Percentiles rank a stretch among this genome's conserved stretches.
These are phyloP conservation scores for Penicillium tannophilum DNA, from an alignment of 495 filamentous ascomycete species.

Conservation along the genomic window DNA sequence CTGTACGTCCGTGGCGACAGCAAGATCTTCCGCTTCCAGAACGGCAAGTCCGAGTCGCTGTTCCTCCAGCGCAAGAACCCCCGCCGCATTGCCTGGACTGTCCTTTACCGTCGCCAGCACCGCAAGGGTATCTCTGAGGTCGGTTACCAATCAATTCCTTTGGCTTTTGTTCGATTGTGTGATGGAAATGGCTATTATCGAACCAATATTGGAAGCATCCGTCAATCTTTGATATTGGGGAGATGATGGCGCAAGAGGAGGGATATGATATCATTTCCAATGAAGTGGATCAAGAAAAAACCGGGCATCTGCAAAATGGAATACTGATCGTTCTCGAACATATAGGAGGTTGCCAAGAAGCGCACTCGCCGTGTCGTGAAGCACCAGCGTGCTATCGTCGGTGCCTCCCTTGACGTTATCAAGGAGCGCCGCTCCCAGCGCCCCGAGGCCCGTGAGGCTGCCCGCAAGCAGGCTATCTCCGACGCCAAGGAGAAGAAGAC, in stretches of 20 bases:
- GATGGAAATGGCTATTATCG: neutral
- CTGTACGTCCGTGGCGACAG: slow-evolving; percentile 98
- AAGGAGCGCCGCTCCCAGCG: slow-evolving; percentile 95
- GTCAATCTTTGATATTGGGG: neutral
- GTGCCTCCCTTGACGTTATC: slow-evolving; percentile 98
- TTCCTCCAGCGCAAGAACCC: slow-evolving; percentile 99
- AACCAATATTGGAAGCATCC: slow-evolving; percentile 2
- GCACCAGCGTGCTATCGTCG: slow-evolving; percentile 97
- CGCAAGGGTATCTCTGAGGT: slow-evolving; percentile 99
- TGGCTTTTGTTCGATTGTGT: slow-evolving; percentile 18
- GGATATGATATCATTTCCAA: slow-evolving; percentile 5
- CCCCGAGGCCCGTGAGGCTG: slow-evolving; percentile 91
- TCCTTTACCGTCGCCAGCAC: slow-evolving; percentile 96
- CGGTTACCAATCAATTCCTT: slow-evolving; percentile 47
- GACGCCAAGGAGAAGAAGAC: slow-evolving; percentile 97
- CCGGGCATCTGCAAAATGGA: slow-evolving; percentile 5
- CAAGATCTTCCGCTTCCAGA: slow-evolving; percentile 99
- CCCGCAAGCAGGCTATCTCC: slow-evolving; percentile 88
- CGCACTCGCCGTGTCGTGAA: slow-evolving; percentile 97
- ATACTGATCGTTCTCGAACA: slow-evolving; percentile 44
- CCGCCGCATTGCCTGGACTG: slow-evolving; percentile 97
- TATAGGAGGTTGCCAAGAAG: slow-evolving; percentile 99
- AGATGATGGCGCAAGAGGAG: slow-evolving; percentile 24
- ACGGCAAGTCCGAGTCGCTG: slow-evolving; percentile 98
- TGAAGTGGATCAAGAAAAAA: neutral